Conservation (phyloP, 768 basidiomycete genomes). For the Tricholoma sp. region DNA sequence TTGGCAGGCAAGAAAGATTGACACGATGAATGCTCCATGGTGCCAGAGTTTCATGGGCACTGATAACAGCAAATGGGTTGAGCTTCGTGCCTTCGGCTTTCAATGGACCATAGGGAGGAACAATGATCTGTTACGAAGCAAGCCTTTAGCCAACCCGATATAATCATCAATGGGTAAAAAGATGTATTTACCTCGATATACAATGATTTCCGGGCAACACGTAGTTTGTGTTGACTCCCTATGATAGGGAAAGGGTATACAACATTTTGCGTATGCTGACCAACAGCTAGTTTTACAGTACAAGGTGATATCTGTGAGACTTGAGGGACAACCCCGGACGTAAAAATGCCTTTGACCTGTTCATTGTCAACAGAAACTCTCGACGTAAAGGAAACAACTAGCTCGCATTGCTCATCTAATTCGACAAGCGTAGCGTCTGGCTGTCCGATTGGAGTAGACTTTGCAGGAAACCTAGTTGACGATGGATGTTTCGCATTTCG, state of each 20-base stretch:
- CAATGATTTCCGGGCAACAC: constrained; percentile 50
- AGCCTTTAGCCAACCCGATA: no score
- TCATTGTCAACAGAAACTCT: constrained; percentile 13
- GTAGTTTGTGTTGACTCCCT: constrained; percentile 29
- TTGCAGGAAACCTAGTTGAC: background rate
- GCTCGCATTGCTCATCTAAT: constrained; percentile 23
- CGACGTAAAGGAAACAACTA: constrained; percentile 12
- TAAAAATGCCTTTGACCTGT: constrained; percentile 11
- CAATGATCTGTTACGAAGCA: constrained; percentile 11
- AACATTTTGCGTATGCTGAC: background rate
- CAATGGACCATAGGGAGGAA: constrained; percentile 10
- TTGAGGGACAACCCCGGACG: constrained; percentile 13
- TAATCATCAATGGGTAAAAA: background rate
- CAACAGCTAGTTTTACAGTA: constrained; percentile 7
- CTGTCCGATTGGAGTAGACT: constrained; percentile 15
- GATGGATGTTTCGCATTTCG: background rate
- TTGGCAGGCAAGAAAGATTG: constrained; percentile 22
- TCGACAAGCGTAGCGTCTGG: constrained; percentile 11
- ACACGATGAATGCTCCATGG: constrained; percentile 24
- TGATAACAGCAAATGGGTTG: constrained; percentile 25
- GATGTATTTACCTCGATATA: constrained; percentile 40
- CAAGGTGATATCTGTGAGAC: constrained; percentile 6
- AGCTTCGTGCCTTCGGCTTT: constrained; percentile 13
- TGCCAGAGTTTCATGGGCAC: background rate
- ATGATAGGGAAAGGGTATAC: constrained; percentile 42